Evolutionary conservation across 805 yeast species (phyloP), one percentile per base, ranked within the genome.

Genomic region (Spathaspora boniae): DNA sequence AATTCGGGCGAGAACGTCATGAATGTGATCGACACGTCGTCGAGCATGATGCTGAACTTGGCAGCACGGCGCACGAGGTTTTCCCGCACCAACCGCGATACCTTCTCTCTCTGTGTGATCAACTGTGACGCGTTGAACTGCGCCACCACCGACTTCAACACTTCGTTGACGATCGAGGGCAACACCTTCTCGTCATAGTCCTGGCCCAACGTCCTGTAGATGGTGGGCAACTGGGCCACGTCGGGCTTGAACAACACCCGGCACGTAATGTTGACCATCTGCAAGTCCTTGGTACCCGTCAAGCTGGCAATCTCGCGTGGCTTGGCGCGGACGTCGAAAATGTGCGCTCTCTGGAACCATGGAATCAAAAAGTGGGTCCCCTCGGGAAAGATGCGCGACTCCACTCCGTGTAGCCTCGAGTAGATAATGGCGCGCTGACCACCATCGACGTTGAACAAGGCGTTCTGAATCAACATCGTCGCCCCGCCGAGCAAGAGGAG

Each of bases 261-360:
- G 63, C 98, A 93, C n/a, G 98, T 91, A 56, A 93, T 91, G 62
- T 88, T 93, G 33, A 93, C 98, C 98, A 93, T 93, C 69, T 93
- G 98, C 57, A 93, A 74, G 65, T 93, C 98, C 68, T 93, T 93
- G 16, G 98, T 93, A 47, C 98, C 98, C 1, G 98, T 93, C 53
- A 94, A 74, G 17, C 96, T 86, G 9, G 97, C 86, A 42, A 93
- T 94, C 50, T 88, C 88, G 65, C 97, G 80, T 41, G 98, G 98
- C 59, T 87, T 91, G 31, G 98, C 97, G 53, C 98, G 79, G 41
- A 93, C 95, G 58, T 93, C 98, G 62, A 84, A 93, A 34, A 88
- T 77, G 33, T 88, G 73, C 26, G 98, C 96, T 33, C 86, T 83
- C 62, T 93, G 97, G 36, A 93, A 64, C 89, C 97, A 89, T 26